phyloP scores from a whole-genome alignment of 31 red algal species.

The Asparagopsis taxiformis region DNA sequence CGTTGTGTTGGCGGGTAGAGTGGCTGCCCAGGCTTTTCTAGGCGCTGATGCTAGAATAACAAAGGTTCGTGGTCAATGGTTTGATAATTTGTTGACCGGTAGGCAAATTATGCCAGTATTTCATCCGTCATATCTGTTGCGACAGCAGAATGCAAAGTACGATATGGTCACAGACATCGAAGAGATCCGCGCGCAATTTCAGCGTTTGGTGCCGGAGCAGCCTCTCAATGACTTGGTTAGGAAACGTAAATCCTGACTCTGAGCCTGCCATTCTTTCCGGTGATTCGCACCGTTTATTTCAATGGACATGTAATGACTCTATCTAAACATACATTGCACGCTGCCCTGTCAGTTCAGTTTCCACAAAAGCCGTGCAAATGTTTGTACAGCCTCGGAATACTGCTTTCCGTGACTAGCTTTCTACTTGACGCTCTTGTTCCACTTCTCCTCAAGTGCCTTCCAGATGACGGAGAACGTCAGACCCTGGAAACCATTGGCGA shows the following conservation, averaged over 20 bases:
- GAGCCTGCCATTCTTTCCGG: no score
- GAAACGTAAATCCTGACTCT: background rate
- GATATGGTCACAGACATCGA: conserved; percentile 65
- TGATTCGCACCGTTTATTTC: no score
- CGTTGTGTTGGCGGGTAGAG: conserved; percentile 43
- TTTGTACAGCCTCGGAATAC: no score
- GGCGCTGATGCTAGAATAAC: conserved; percentile 21
- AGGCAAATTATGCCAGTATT: conserved; percentile 51
- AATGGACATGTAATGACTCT: no score
- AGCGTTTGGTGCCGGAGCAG: background rate
- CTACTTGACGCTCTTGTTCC: conserved; percentile 50
- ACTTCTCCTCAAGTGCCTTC: conserved; percentile 74
- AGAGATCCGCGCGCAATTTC: conserved; percentile 17
- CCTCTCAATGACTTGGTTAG: background rate
- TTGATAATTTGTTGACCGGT: conserved; percentile 4
- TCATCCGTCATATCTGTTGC: conserved; percentile 65
- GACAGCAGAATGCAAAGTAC: conserved; percentile 46
- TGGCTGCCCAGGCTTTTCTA: conserved; percentile 39
- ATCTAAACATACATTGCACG: no score
- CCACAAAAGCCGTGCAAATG: no score
- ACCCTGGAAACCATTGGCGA: conserved; percentile 82
- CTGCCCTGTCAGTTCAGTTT: no score
- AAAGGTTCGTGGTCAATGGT: conserved; percentile 53
- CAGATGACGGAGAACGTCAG: conserved; percentile 76
- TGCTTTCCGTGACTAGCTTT: no score